These are phyloP conservation scores for Penicillium paradoxum DNA, from an alignment of 495 filamentous ascomycete species.

Conservation along the genomic window DNA sequence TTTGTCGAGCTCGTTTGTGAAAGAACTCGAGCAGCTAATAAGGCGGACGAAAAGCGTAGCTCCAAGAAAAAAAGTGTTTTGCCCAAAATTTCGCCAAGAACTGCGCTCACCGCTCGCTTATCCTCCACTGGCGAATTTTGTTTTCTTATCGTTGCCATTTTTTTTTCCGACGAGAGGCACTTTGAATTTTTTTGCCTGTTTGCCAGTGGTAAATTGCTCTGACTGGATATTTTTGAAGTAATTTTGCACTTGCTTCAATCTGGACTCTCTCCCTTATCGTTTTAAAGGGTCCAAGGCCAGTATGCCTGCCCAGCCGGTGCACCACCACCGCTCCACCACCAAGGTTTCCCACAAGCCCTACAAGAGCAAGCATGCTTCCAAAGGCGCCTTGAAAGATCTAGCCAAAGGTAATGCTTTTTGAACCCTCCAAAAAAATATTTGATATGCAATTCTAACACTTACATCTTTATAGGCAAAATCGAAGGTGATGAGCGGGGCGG, in stretches of 20 bases:
- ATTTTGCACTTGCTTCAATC: slow-evolving; percentile 18
- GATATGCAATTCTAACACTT: slow-evolving; percentile 54
- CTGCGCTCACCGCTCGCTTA: slow-evolving; percentile 35
- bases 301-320: slow-evolving; percentile 48
- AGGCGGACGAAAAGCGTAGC: slow-evolving; percentile 3
- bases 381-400: slow-evolving; percentile 70
- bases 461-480: slow-evolving; percentile 51
- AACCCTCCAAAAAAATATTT: neutral
- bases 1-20: slow-evolving; percentile 11
- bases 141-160: slow-evolving; percentile 33
- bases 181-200: slow-evolving; percentile 9
- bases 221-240: neutral
- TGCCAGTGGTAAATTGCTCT: neutral
- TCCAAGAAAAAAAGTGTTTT: slow-evolving; percentile 13
- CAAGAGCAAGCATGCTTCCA: slow-evolving; percentile 87
- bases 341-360: slow-evolving; percentile 81
- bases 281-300: slow-evolving; percentile 75
- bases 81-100: slow-evolving; percentile 30
- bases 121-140: slow-evolving; percentile 36
- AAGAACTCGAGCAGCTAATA: slow-evolving; percentile 2
- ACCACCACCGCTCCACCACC: slow-evolving; percentile 89
- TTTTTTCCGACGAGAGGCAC: slow-evolving; percentile 13
- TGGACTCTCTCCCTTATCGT: slow-evolving; percentile 71
- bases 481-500: slow-evolving; percentile 52
- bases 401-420: slow-evolving; percentile 61